Percentiles rank a stretch among this genome's conserved stretches.
Evolutionary conservation across 768 basidiomycete species (phyloP).

Genomic region (Mycena crocata): DNA sequence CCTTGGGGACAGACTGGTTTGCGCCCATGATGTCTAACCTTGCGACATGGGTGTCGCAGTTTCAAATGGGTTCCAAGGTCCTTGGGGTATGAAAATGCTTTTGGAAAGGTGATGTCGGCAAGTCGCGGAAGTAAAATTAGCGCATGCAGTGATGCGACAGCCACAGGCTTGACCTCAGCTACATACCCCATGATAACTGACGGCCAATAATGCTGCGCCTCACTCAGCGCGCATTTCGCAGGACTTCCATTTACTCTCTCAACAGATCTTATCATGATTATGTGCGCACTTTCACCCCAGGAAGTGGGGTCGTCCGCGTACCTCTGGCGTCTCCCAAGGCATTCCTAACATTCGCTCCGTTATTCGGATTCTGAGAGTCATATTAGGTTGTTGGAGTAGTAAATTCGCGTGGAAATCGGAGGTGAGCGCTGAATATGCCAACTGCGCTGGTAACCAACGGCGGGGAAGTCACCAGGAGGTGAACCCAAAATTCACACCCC

Average conservation of each 20-base stretch:
- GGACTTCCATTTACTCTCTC: background rate
- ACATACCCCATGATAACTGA: background rate
- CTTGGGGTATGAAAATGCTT: too few relatives aligned
- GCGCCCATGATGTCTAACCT: constrained; percentile 67
- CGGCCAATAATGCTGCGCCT: constrained; percentile 22
- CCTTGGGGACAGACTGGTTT: constrained; percentile 83
- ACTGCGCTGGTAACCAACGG: constrained; percentile 19
- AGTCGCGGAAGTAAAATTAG: too few relatives aligned
- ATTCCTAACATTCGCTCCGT: background rate
- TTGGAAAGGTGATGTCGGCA: too few relatives aligned
- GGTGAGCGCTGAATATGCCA: constrained; percentile 50
- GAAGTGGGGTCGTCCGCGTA: constrained; percentile 73
- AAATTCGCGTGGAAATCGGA: constrained; percentile 80
- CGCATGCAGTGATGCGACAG: too few relatives aligned
- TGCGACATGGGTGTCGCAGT: constrained; percentile 25
- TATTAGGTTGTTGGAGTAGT: constrained; percentile 73
- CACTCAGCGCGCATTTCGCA: constrained; percentile 21
- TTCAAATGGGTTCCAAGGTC: too few relatives aligned
- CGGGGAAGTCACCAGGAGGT: constrained; percentile 84
- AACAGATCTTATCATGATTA: constrained; percentile 72
- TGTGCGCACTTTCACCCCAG: constrained; percentile 63
- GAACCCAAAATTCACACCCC: too few relatives aligned
- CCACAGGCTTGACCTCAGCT: background rate
- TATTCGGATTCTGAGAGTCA: background rate
- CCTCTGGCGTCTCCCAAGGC: constrained; percentile 77